Evolutionary conservation across 2,329 filamentous ascomycete species (phyloP), one percentile per base, ranked within the genome.

Genomic region (Cercospora sp.): DNA sequence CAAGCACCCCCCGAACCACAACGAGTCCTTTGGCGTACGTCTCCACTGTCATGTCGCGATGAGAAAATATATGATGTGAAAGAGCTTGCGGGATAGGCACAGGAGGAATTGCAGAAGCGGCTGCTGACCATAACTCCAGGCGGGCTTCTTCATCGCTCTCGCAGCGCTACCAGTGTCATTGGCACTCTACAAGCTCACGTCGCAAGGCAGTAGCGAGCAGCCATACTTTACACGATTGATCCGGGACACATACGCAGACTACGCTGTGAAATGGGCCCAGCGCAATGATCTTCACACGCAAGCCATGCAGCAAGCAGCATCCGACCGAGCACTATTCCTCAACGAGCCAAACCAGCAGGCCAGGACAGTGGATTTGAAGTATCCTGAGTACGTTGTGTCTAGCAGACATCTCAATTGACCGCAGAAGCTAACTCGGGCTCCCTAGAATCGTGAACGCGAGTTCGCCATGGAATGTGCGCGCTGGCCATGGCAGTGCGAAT

Each of bases 381-480:
- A 86, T 74, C 87, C 86, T 36, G 89, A 91, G 89, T 91, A 85
- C 70, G 88, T 86, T 33, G 8, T 42, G 9, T 18, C 28, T 13
- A 51, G 45, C 45, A 51, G 45, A 51, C 20, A 51, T 51, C 18
- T 51, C 20, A n/a, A 30, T 12, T 33, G 18, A 13, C 13, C 8
- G 39, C 16, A 26, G n/a, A 48, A 48, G 55, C 58, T 60, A 53
- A 60, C n/a, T n/a, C 51, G 39, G 9, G 20, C 45, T 5, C 51
- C 30, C 36, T 53, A 67, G 70, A 60, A 62, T 66, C 28, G 16
- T 76, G 67, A 90, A 90, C 76, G 79, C 81, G 23, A 85, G 86
- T 63, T 87, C 87, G 1, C 88, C 88, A 16, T 88, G 83, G 79
- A 91, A 91, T 75, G 85, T 90, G 65, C 80, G 84, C 33, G 87